These are phyloP conservation scores for Priceomyces medius DNA, from an alignment of 805 yeast species.

Conservation along the genomic window DNA sequence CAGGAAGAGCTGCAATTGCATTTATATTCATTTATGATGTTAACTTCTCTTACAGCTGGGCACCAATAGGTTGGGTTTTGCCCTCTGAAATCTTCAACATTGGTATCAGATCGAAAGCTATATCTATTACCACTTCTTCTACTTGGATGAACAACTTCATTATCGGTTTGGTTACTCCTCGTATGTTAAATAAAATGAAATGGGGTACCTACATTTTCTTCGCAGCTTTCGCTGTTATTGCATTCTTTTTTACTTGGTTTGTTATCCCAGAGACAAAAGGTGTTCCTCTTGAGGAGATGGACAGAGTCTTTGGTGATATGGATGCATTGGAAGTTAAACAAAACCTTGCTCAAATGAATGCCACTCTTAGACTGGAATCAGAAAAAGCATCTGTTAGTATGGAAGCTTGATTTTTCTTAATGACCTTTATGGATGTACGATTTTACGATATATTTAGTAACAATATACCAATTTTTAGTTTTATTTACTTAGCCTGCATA, in stretches of 20 bases:
- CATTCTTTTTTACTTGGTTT: conserved; percentile 47
- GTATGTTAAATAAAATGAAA: conserved; percentile 25
- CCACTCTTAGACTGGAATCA: not conserved
- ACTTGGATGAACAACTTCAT: conserved; percentile 39
- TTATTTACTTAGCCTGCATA: not conserved
- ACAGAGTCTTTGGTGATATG: conserved; percentile 28
- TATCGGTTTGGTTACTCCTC: conserved; percentile 38
- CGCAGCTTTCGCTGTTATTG: conserved; percentile 41
- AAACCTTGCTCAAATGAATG: conserved; percentile 2
- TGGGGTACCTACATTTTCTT: conserved; percentile 40
- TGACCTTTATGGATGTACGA: not conserved
- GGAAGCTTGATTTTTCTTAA: not conserved
- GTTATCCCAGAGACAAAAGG: conserved; percentile 69
- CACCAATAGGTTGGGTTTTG: conserved; percentile 39
- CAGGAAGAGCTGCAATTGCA: conserved; percentile 33
- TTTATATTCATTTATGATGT: conserved; percentile 31
- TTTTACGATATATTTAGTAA: not conserved
- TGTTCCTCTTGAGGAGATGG: conserved; percentile 71
- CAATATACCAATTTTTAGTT: not conserved
- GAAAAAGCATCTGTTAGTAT: conserved; percentile 3
- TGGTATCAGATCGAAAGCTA: conserved; percentile 36
- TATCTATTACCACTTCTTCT: conserved; percentile 33
- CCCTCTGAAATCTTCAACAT: conserved; percentile 38
- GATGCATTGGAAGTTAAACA: conserved; percentile 6
- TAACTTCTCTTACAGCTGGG: conserved; percentile 38